Conservation (phyloP, 495 filamentous ascomycete genomes). For the Xylaria longipes region DNA sequence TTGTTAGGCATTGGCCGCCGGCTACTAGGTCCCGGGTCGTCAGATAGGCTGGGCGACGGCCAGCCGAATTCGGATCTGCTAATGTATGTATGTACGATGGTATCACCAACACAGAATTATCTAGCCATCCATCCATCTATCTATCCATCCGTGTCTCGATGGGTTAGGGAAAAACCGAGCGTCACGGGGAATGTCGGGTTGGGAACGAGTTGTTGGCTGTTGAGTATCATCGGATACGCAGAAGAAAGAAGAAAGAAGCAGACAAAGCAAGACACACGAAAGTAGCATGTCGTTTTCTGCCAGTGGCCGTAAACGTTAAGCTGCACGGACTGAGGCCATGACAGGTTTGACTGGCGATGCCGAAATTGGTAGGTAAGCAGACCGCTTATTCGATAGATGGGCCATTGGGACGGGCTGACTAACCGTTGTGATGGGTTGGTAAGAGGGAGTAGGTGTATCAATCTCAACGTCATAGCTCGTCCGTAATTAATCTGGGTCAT, state of each 20-base stretch:
- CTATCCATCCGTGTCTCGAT: neutral
- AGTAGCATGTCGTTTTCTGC: neutral
- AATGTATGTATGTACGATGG: constrained; percentile 5
- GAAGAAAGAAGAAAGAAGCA: neutral
- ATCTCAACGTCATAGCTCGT: neutral
- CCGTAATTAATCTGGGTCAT: constrained; percentile 1
- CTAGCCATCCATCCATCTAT: too few relatives aligned
- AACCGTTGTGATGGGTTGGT: neutral
- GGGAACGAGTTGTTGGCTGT: neutral
- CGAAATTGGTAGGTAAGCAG: neutral
- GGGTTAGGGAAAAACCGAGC: neutral
- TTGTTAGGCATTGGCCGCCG: neutral
- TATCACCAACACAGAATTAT: constrained; percentile 4
- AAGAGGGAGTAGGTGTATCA: neutral
- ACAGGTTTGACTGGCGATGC: neutral
- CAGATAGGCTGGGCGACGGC: neutral
- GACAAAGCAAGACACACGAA: neutral
- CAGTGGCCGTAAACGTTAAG: neutral
- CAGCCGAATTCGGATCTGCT: neutral
- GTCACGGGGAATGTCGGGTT: neutral
- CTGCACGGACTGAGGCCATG: constrained; percentile 6
- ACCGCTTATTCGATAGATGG: neutral
- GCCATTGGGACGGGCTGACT: neutral
- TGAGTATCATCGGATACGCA: neutral
- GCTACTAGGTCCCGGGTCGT: neutral